Evolutionary conservation across 2,329 filamentous ascomycete species (phyloP).

Genomic region (Fusarium zealandicum): DNA sequence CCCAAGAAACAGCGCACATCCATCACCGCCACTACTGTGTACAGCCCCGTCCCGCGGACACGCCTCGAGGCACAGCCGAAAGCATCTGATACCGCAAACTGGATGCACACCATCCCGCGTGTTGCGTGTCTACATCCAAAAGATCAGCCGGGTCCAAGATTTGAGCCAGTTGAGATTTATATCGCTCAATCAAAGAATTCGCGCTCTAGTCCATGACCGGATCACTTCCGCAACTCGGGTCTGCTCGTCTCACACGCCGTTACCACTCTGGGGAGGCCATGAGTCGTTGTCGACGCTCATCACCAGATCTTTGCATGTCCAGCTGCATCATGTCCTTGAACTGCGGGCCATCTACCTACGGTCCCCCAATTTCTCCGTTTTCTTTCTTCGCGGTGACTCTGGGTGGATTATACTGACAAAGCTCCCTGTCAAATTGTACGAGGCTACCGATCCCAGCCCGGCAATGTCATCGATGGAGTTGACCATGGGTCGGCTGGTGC

Average conservation of each 20-base stretch:
- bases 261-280: constrained; percentile 6
- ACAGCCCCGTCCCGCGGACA: constrained; percentile 17
- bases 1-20: constrained; percentile 32
- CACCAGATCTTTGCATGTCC: constrained; percentile 36
- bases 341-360: constrained; percentile 7
- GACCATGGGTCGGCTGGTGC: constrained; percentile 37
- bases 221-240: constrained; percentile 18
- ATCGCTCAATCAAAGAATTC: constrained; percentile 21
- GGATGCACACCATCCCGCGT: constrained; percentile 17
- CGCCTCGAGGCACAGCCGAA: constrained; percentile 39
- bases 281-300: constrained; percentile 21
- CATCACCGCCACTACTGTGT: constrained; percentile 25
- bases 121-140: background rate
- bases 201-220: constrained; percentile 24
- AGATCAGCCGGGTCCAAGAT: constrained; percentile 16
- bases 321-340: constrained; percentile 14
- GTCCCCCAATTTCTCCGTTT: constrained; percentile 19
- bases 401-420: constrained; percentile 10
- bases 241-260: constrained; percentile 19
- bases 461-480: constrained; percentile 39
- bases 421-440: constrained; percentile 36
- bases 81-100: constrained; percentile 31
- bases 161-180: constrained; percentile 5
- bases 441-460: constrained; percentile 40
- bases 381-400: constrained; percentile 16